Evolutionary conservation across 192 early-diverging fungal species (phyloP).

Genomic region (Coemansia sp.): DNA sequence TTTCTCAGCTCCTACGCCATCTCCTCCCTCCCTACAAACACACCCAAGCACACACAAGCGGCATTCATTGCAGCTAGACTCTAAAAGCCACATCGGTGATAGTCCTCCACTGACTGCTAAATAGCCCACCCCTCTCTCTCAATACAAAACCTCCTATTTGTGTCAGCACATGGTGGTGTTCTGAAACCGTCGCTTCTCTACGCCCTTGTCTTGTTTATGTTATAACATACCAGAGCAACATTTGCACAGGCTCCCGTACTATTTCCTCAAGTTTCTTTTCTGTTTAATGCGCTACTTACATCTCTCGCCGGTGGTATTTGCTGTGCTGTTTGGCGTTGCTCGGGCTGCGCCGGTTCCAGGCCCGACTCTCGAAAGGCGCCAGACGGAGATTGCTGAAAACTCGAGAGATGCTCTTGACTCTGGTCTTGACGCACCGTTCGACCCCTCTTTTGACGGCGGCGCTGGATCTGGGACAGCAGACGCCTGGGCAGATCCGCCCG

Average conservation of each 20-base stretch:
- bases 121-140: too few species aligned
- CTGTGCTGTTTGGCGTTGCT: slow-evolving; percentile 3
- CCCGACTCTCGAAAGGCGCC: not conserved
- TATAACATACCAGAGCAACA: not conserved
- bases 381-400: not conserved
- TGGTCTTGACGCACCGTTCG: not conserved
- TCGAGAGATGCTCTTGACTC: not conserved
- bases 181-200: too few species aligned
- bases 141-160: too few species aligned
- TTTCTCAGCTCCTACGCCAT: too few species aligned
- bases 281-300: not conserved
- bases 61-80: too few species aligned
- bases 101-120: too few species aligned
- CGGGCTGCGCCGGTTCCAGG: not conserved
- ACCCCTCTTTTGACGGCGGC: not conserved
- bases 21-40: too few species aligned
- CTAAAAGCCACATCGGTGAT: too few species aligned
- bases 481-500: not conserved
- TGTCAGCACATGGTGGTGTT: too few species aligned
- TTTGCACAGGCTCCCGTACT: not conserved
- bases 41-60: too few species aligned
- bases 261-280: not conserved
- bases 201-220: too few species aligned
- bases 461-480: not conserved
- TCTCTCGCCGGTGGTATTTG: not conserved